Evolutionary conservation across 1,284 basidiomycete species (phyloP), one percentile per base, ranked within the genome.

Genomic region (Amylostereum chailletii): DNA sequence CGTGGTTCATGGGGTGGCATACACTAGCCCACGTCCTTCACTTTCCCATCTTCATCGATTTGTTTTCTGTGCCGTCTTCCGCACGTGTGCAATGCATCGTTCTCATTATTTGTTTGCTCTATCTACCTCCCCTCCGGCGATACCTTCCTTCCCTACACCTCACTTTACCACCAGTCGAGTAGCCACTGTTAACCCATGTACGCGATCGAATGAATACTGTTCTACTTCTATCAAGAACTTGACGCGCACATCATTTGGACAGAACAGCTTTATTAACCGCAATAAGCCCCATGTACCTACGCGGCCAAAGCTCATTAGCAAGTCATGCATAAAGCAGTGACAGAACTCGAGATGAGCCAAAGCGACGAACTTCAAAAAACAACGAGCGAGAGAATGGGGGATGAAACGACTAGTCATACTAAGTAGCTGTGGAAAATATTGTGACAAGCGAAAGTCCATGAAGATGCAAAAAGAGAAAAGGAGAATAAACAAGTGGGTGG

Each of bases 1-100:
- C 82, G 95, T 51, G 95, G 95, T 2, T 79, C 81, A 42, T 90
- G 86, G 83, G 80, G 78, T 48, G 71, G 60, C 29, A 61, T 31
- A 43, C 42, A 9, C 32, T 11, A 43, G 27, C 9, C 42, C 29
- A 7, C 8, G 42, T 5, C 40, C 26, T 9, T 27, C 42, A 43
- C 6, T n/a, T 30, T 10, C 42, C 42, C n/a, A 5, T 11, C 26
- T 26, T 42, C 32, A 26, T 43, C 7, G 4, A n/a, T 6, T 30
- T 29, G 27, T 27, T 27, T 43, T 43, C 19, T 43, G 42, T 30
- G 42, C 29, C 4, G 29, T 30, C 42, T 29, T 29, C 6, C 27
- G 9, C 27, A 19, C 36, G 36, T n/a, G 8, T 37, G 36, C 36
- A 7, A 37, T n/a, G 36, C 36, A n/a, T 37, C 36, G 7, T 7